phyloP scores from a whole-genome alignment of 2,329 filamentous ascomycete genomes.

The Colletotrichum sp. region DNA sequence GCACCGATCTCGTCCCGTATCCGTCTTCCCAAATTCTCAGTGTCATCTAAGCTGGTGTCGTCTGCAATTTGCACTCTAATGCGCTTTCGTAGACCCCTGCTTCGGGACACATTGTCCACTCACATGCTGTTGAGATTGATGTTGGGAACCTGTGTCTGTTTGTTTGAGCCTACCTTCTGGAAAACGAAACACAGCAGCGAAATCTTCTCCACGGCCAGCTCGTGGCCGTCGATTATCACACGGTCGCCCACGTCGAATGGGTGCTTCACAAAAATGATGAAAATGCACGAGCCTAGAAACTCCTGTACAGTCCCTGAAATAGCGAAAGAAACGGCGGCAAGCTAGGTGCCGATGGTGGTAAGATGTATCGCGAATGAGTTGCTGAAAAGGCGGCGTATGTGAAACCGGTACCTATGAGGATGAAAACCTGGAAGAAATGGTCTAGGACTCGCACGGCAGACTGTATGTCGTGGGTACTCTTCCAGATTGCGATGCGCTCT shows the following conservation, averaged over 20 bases:
- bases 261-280: slow-evolving; percentile 71
- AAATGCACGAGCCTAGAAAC: slow-evolving; percentile 69
- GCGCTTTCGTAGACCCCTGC: slow-evolving; percentile 67
- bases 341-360: slow-evolving; percentile 59
- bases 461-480: slow-evolving; percentile 2
- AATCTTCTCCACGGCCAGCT: slow-evolving; percentile 23
- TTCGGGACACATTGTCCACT: slow-evolving; percentile 71
- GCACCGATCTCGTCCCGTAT: slow-evolving; percentile 67
- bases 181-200: slow-evolving; percentile 26
- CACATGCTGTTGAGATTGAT: slow-evolving; percentile 71
- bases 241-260: slow-evolving; percentile 73
- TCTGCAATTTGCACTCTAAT: slow-evolving; percentile 70
- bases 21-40: slow-evolving; percentile 51
- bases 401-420: neutral
- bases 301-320: slow-evolving; percentile 74
- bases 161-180: slow-evolving; percentile 17
- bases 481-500: slow-evolving; percentile 6
- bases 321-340: slow-evolving; percentile 69
- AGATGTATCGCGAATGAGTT: slow-evolving; percentile 63
- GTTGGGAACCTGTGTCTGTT: slow-evolving; percentile 42
- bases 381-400: slow-evolving; percentile 73
- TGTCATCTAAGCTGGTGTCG: slow-evolving; percentile 70
- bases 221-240: slow-evolving; percentile 62
- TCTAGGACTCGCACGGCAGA: slow-evolving; percentile 1
- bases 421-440: neutral